Percentiles rank a stretch among this genome's conserved stretches.
These are phyloP conservation scores for Gossypium thurberi DNA, from an alignment of 345 rosid genomes.

Conservation along the genomic window DNA sequence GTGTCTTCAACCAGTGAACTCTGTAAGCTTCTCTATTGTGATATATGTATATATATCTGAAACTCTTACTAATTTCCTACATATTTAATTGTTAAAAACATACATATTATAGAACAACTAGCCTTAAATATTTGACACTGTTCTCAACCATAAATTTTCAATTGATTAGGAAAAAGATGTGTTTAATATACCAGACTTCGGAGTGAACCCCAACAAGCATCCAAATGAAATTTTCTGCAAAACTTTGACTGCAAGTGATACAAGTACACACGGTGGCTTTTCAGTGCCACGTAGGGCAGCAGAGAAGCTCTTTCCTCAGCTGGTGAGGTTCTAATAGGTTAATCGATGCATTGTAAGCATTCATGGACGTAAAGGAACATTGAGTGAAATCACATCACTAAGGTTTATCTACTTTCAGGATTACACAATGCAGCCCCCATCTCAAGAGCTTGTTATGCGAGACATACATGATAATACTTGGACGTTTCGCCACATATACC, in stretches of 20 bases:
- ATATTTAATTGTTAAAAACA: not conserved
- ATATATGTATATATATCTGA: not conserved
- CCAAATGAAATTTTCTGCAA: constrained; percentile 96
- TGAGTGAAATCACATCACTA: not conserved
- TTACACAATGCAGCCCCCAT: constrained; percentile 88
- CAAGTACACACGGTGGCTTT: constrained; percentile 99
- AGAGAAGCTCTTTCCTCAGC: constrained; percentile 89
- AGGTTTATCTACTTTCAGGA: constrained; percentile 39
- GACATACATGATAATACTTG: constrained; percentile 92
- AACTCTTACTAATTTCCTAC: not conserved
- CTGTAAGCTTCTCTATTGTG: constrained; percentile 43
- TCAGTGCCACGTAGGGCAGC: constrained; percentile 99
- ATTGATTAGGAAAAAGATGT: constrained; percentile 76
- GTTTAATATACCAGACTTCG: constrained; percentile 82
- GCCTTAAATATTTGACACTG: not conserved
- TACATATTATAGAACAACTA: not conserved
- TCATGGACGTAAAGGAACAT: not conserved
- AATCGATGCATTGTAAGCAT: not conserved
- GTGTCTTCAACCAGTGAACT: constrained; percentile 90
- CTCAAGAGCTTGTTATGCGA: constrained; percentile 90
- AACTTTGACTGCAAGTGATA: constrained; percentile 92
- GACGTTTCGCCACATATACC: constrained; percentile 96
- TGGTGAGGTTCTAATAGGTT: constrained; percentile 45
- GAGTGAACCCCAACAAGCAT: constrained; percentile 74
- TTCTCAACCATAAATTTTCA: not conserved